Conservation (phyloP, 495 filamentous ascomycete genomes). For the Oidiodendron maius region DNA sequence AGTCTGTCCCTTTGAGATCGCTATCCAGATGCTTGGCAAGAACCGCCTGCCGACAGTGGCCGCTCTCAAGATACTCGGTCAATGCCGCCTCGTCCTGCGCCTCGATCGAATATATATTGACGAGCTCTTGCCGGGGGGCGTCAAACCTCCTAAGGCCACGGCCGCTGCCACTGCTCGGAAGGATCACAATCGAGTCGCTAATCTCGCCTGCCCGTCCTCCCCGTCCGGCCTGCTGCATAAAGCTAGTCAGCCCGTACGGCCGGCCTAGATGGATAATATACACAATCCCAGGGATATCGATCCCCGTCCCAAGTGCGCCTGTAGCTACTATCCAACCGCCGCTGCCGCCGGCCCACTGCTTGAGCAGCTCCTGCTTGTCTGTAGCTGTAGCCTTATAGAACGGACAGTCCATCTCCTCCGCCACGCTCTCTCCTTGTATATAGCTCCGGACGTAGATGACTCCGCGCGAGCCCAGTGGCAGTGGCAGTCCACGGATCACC, state of each 20-base stretch:
- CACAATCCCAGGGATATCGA: conserved; percentile 2
- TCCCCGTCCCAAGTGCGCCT: neutral
- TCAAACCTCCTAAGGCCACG: too few relatives aligned
- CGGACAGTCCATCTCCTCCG: neutral
- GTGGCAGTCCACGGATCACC: neutral
- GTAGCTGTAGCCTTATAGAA: neutral
- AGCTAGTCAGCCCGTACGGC: conserved; percentile 5
- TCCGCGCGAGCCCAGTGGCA: neutral
- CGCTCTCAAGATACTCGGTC: too few relatives aligned
- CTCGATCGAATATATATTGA: too few relatives aligned
- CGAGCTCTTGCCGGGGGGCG: too few relatives aligned
- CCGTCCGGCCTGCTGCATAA: conserved; percentile 4
- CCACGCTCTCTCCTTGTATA: neutral
- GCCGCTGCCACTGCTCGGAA: too few relatives aligned
- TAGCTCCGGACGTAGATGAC: neutral
- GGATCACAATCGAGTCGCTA: conserved; percentile 1
- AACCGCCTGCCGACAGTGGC: too few relatives aligned
- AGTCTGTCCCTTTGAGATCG: too few relatives aligned
- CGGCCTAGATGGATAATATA: conserved; percentile 1
- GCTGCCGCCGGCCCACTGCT: neutral
- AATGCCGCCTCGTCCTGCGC: too few relatives aligned
- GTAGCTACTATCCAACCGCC: neutral
- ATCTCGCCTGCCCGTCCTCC: conserved; percentile 1
- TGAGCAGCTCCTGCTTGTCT: neutral
- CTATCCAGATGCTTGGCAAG: too few relatives aligned